Conservation (phyloP, 106 monocot genomes). For the Dendrobium nobile region DNA sequence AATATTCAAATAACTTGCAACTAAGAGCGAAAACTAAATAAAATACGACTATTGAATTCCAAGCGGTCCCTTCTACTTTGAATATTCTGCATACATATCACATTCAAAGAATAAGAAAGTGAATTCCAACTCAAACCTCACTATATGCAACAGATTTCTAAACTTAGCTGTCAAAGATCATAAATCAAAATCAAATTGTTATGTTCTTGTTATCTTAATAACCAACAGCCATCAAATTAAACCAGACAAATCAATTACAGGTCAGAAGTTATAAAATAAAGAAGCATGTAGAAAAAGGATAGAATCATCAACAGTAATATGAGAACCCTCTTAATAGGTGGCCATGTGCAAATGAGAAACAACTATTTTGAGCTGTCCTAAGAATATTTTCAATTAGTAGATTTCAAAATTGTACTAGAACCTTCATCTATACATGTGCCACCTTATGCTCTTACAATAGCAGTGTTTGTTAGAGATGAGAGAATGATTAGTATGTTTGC, state of each 20-base stretch:
- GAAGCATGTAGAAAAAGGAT: background rate
- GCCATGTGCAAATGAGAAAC: too few species aligned
- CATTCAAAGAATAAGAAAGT: background rate
- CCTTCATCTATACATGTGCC: too few species aligned
- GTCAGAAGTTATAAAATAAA: background rate
- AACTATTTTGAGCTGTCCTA: too few species aligned
- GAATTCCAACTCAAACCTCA: background rate
- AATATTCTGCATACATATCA: constrained; percentile 46
- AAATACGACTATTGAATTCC: constrained; percentile 22
- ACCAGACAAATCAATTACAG: background rate
- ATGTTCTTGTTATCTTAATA: background rate
- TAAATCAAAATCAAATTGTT: background rate
- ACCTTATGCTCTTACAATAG: too few species aligned
- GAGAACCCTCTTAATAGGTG: background rate
- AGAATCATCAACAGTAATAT: background rate
- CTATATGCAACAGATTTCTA: background rate
- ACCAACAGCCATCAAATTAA: background rate
- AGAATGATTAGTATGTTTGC: too few species aligned
- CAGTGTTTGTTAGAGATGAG: too few species aligned
- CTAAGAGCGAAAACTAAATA: too few species aligned
- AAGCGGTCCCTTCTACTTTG: constrained; percentile 73
- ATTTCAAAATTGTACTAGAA: too few species aligned
- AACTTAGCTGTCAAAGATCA: background rate
- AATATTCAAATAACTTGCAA: too few species aligned
- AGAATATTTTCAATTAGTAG: too few species aligned